Base-by-base conservation (phyloP, 2,329 filamentous ascomycete species). In the Botrytis aclada region DNA sequence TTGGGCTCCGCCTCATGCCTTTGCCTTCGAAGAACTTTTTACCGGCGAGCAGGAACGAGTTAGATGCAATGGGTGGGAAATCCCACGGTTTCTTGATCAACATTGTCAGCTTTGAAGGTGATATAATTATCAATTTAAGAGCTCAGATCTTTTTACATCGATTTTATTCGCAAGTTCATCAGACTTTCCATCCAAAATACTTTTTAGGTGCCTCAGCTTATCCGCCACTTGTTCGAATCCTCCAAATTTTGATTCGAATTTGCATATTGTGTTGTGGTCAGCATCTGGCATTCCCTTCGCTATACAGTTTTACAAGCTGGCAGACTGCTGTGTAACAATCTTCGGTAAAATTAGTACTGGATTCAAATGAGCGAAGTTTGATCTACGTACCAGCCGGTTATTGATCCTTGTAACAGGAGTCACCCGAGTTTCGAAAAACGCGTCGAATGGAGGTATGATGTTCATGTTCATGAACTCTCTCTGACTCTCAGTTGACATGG, bases 221-320 rank as follows among this genome's bases (percentile, higher is more conserved):
- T 65, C n/a, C 39, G 29, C 63, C 32, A 65, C 41, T 47, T 65
- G 63, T 29, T 32, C 9, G 47, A 65, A 65, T 32, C 65, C 51
- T 37, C 47, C 45, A n/a, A 41, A 60, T 25, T 62, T 70, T 34
- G 25, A 41, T 16, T 70, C 67, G 16, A 45, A 70, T 37, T 62
- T 61, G n/a, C 67, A 70, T 32, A 37, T 70, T 14, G 67, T 45
- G n/a, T 34, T 47, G 41, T 70, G 56, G 29, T 70, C 39, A 25
- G 62, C 37, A 37, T 37, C 45, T 37, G 25, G 14, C 9, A 54
- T 54, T 39, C 20, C 22, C 14, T 9, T 12, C 29, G 58, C 43
- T 22, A 10, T 54, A 51, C 45, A 39, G 1, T 25, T n/a, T 32
- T 7, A 39, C 25, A 25, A 56, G 34, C 58, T 63, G 10, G 69